These are phyloP conservation scores for Colletotrichum scovillei DNA, from an alignment of 2,329 filamentous ascomycete species.

Conservation along the genomic window DNA sequence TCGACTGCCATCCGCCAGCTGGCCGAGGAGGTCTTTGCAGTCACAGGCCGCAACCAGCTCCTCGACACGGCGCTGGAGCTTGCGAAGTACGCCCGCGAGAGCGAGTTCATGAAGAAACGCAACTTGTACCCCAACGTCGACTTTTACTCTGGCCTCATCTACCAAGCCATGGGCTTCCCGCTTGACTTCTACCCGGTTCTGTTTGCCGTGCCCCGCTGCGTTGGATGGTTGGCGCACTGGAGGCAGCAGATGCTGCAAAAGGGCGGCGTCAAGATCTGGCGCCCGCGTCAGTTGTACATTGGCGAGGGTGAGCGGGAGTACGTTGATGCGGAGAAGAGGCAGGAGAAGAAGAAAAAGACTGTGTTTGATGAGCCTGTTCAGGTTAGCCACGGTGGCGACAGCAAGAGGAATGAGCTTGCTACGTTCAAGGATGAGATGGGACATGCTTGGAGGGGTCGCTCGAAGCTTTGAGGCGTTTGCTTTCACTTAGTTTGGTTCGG, in stretches of 20 bases:
- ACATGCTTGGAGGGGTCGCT: conserved; percentile 32
- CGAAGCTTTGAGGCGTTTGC: conserved; percentile 11
- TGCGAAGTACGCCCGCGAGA: conserved; percentile 56
- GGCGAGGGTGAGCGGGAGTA: conserved; percentile 58
- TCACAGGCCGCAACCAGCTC: conserved; percentile 62
- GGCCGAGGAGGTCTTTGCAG: conserved; percentile 60
- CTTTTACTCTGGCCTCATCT: conserved; percentile 64
- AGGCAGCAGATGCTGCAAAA: conserved; percentile 60
- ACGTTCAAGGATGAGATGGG: conserved; percentile 52
- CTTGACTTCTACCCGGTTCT: conserved; percentile 64
- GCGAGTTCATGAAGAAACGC: conserved; percentile 60
- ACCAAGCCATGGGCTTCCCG: conserved; percentile 64
- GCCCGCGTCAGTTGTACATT: conserved; percentile 60
- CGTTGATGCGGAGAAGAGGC: conserved; percentile 49
- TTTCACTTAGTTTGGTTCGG: background rate
- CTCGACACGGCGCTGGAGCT: conserved; percentile 60
- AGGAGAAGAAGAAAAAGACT: conserved; percentile 43
- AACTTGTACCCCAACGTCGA: conserved; percentile 64
- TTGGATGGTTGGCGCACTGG: conserved; percentile 64
- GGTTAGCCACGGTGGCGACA: conserved; percentile 54
- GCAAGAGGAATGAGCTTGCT: conserved; percentile 53
- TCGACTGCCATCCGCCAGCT: conserved; percentile 60
- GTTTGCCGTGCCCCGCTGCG: conserved; percentile 62
- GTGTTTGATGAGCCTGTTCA: conserved; percentile 49
- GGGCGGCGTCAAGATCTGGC: conserved; percentile 62